Base-by-base conservation (phyloP, 495 filamentous ascomycete genomes). In the Penicillium desertorum region DNA sequence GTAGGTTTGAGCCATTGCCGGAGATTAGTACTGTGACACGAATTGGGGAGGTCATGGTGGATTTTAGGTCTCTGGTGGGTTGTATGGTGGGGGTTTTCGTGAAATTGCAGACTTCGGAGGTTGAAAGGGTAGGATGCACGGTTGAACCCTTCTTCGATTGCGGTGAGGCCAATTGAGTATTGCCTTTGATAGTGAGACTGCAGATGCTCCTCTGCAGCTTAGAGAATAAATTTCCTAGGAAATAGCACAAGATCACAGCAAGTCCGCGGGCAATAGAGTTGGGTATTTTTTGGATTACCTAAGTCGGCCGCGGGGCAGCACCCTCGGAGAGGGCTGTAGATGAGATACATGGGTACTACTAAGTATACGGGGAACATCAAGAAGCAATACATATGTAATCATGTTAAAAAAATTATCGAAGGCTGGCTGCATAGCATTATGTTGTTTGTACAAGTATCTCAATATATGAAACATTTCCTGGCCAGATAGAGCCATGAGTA, bases 1-100 rank as follows among this genome's bases (percentile, higher is more conserved):
- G 91, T 23, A 98, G 84, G 68, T 97, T 97, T 47, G 89, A 83
- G 59, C 93, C 93, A 61, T 81, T 85, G 67, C 89, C 92, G 55
- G 87, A 92, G 51, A 91, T 89, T 54, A 90, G 80, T 52, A 89
- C 79, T 39, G 84, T 83, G 44, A 86, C 69, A 30, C 76, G 77
- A 41, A 74, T 71, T 37, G 71, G 68, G 4, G 62, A 29, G 20
- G 62, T 16, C 74, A 76, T 78, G 45, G 41, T 64, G 58, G 19
- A 23, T 14, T 20, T 14, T 6, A 27, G 37, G 12, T 45, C 14
- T 39, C 23, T 44, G 37, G 51, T 32, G 17, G n/a, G 25, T 23
- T 17, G 23, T 32, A 22, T 43, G 42, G 41, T n/a, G 42, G 42
- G 54, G 23, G 42, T 49, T 57, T 32, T 32, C 17, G 45, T 48